Evolutionary conservation across 306 rosid genomes (phyloP), one percentile per base, ranked within the genome.

Genomic region (Vigna angularis): DNA sequence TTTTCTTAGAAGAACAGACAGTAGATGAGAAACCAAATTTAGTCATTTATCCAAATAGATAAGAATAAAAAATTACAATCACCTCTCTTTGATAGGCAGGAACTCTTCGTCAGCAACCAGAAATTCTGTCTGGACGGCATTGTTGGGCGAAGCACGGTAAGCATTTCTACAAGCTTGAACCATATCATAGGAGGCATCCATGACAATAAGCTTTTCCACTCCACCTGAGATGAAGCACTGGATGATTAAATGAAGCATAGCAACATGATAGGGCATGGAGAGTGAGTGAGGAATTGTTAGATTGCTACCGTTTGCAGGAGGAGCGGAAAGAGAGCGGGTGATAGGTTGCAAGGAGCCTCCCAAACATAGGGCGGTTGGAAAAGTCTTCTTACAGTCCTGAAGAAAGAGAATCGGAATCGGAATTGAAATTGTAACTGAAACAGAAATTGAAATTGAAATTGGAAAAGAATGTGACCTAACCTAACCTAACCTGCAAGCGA

Each of bases 161-260:
- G 88, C 83, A 59, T 83, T 86, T 86, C 83, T 80, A 85, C 98
- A 94, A 32, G 68, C 38, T 57, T 87, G 88, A 47, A 90, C 69
- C 98, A 94, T 94, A 65, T 88, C 98, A 86, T 57, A 42, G 56
- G 98, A 94, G n/a, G 93, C 57, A 73, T 93, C 97, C 97, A 94
- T 88, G 88, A 88, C 88, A 50, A 89, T 76, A 52, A 92, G 91
- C 83, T 91, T 92, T 80, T 90, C 91, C 30, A 92, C 82, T 34
- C 89, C 88, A 80, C 94, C 97, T 94, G 86, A 3, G 32, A 56
- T 20, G 6, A 55, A 42, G 47, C 47, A 42, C 10, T 42, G 47
- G 8, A 40, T 40, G 45, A 40, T 1, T 1, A 9, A 40, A 40
- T 40, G 45, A 8, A 40, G 45, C 45, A 40, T 8, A 7, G 6